Percentiles rank a stretch among this genome's conserved stretches.
Conservation (phyloP, 1,139 yeast genomes). For the Kodamaea suecica region DNA sequence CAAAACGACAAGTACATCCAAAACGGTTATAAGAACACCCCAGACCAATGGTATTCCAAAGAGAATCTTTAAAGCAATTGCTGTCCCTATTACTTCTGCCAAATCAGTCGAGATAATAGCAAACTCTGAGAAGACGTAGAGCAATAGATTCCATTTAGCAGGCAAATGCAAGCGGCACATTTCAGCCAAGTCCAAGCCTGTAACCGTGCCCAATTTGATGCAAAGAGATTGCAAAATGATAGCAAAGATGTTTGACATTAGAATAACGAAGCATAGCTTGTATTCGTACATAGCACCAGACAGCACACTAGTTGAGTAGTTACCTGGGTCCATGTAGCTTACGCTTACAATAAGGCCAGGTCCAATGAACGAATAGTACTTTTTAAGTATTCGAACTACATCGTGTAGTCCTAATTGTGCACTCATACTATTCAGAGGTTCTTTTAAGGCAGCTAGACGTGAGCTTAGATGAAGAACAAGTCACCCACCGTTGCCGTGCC, state of each 20-base stretch:
- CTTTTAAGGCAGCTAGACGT: too few relatives aligned
- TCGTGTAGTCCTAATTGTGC: background rate
- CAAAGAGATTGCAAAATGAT: constrained; percentile 69
- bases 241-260: constrained; percentile 68
- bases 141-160: constrained; percentile 51
- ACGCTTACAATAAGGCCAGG: constrained; percentile 79
- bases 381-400: constrained; percentile 21
- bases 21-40: constrained; percentile 66
- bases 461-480: too few relatives aligned
- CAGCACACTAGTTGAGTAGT: constrained; percentile 75
- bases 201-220: constrained; percentile 74
- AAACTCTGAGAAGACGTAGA: constrained; percentile 75
- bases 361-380: constrained; percentile 64
- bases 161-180: constrained; percentile 68
- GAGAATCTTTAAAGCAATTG: constrained; percentile 66
- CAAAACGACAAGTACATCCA: constrained; percentile 67
- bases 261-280: constrained; percentile 58
- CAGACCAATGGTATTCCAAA: constrained; percentile 62
- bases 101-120: constrained; percentile 92
- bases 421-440: too few relatives aligned
- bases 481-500: too few relatives aligned
- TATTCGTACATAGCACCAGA: constrained; percentile 74
- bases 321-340: constrained; percentile 81
- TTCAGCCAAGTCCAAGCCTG: constrained; percentile 86
- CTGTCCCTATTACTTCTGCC: constrained; percentile 88